Evolutionary conservation across 495 filamentous ascomycete genomes (phyloP).

Genomic region (Penicillium turbatum): DNA sequence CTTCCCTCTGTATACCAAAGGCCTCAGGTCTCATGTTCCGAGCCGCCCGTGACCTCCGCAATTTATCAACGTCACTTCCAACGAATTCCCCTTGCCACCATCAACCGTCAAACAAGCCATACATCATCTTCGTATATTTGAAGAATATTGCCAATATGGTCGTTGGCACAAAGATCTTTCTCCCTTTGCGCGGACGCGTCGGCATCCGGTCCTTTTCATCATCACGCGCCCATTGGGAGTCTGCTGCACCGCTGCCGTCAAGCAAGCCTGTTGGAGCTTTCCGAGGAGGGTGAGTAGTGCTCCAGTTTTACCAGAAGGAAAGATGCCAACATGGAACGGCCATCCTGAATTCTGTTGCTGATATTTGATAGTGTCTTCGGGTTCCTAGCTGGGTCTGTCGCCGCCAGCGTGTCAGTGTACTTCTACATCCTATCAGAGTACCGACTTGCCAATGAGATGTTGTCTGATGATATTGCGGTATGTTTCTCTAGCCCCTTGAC

Average conservation of each 20-base stretch:
- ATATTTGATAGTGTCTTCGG: constrained; percentile 67
- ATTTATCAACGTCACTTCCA: constrained; percentile 33
- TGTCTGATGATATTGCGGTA: constrained; percentile 96
- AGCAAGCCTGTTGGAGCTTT: constrained; percentile 87
- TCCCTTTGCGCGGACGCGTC: constrained; percentile 25
- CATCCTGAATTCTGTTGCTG: background rate
- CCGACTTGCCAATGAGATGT: constrained; percentile 84
- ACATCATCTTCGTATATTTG: background rate
- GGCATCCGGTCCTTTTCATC: constrained; percentile 34
- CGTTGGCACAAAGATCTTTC: constrained; percentile 17
- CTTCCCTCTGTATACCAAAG: constrained; percentile 2
- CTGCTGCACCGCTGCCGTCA: constrained; percentile 51
- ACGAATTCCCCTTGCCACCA: constrained; percentile 16
- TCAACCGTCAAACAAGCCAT: constrained; percentile 6
- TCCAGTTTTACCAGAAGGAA: background rate
- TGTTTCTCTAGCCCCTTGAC: constrained; percentile 36
- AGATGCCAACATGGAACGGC: background rate
- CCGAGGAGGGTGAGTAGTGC: constrained; percentile 69
- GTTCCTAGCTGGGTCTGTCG: constrained; percentile 81
- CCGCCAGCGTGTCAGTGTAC: constrained; percentile 77
- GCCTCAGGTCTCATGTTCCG: constrained; percentile 6
- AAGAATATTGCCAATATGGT: constrained; percentile 22
- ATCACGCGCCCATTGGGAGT: constrained; percentile 33
- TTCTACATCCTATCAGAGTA: constrained; percentile 92
- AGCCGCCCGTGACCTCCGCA: constrained; percentile 20